Evolutionary conservation across 192 early-diverging fungal species (phyloP).

Genomic region (Linderina pennispora): DNA sequence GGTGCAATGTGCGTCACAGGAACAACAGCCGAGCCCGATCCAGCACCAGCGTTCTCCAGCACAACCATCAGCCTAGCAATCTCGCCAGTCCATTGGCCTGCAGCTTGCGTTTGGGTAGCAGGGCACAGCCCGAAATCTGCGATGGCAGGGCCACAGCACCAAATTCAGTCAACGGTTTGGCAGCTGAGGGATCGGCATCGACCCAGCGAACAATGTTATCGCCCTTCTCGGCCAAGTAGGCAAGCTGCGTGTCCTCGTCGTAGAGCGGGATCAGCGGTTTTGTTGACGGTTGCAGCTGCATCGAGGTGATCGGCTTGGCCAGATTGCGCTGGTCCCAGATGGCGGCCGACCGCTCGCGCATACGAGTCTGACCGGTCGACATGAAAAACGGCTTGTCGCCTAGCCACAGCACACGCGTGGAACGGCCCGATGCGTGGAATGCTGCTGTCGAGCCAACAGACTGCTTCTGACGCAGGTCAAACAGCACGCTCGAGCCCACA

Average conservation of each 20-base stretch:
- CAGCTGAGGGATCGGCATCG: constrained; percentile 48
- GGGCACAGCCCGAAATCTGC: constrained; percentile 50
- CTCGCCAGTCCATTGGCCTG: constrained; percentile 71
- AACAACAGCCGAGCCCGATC: constrained; percentile 54
- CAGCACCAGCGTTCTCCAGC: constrained; percentile 20
- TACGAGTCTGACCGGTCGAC: constrained; percentile 68
- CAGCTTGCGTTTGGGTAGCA: constrained; percentile 63
- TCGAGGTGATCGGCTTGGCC: constrained; percentile 50
- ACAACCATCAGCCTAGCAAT: constrained; percentile 52
- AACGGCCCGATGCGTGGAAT: constrained; percentile 33
- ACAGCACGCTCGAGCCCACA: constrained; percentile 12
- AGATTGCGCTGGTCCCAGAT: constrained; percentile 73
- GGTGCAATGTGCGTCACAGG: constrained; percentile 67
- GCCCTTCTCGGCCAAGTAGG: constrained; percentile 67
- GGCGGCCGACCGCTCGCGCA: constrained; percentile 60
- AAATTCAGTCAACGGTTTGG: constrained; percentile 24
- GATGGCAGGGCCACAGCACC: constrained; percentile 22
- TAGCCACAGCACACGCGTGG: constrained; percentile 58
- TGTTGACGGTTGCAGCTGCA: constrained; percentile 60
- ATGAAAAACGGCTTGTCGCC: constrained; percentile 58
- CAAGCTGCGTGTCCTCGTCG: constrained; percentile 73
- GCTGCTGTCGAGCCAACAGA: constrained; percentile 11
- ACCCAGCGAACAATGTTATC: constrained; percentile 65
- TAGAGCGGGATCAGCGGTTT: constrained; percentile 68
- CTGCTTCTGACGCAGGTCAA: constrained; percentile 16